Evolutionary conservation across 2,329 filamentous ascomycete genomes (phyloP).

Genomic region (Nothophoma quercina): DNA sequence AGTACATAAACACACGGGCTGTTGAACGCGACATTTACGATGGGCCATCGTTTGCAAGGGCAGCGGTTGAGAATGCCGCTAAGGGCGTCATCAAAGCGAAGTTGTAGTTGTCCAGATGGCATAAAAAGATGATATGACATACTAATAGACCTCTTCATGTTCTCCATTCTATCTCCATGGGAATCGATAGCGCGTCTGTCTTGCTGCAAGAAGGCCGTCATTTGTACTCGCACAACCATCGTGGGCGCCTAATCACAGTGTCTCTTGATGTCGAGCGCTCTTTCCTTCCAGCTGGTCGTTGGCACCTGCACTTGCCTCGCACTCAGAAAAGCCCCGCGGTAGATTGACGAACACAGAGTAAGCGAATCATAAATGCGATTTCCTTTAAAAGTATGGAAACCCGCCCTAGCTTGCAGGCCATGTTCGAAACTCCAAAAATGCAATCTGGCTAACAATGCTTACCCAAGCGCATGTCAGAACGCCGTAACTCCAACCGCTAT

Average conservation of each 20-base stretch:
- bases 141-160: not conserved
- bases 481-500: slow-evolving; percentile 10
- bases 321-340: too few species aligned
- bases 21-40: slow-evolving; percentile 89
- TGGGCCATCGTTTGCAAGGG: slow-evolving; percentile 70
- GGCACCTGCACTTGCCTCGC: too few species aligned
- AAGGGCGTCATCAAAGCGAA: slow-evolving; percentile 48
- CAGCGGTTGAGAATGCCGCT: slow-evolving; percentile 24
- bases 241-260: too few species aligned
- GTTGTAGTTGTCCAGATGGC: slow-evolving; percentile 35
- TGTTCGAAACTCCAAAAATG: slow-evolving; percentile 9
- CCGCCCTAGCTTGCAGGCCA: not conserved
- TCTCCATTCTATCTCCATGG: too few species aligned
- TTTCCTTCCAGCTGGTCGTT: too few species aligned
- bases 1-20: slow-evolving; percentile 80
- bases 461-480: slow-evolving; percentile 7
- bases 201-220: too few species aligned
- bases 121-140: not conserved
- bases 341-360: too few species aligned
- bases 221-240: too few species aligned
- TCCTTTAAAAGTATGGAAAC: not conserved
- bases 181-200: too few species aligned
- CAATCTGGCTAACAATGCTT: slow-evolving; percentile 14
- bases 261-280: too few species aligned
- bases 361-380: not conserved